Evolutionary conservation across 2,329 filamentous ascomycete genomes (phyloP).

Genomic region (Penicillium sp.): DNA sequence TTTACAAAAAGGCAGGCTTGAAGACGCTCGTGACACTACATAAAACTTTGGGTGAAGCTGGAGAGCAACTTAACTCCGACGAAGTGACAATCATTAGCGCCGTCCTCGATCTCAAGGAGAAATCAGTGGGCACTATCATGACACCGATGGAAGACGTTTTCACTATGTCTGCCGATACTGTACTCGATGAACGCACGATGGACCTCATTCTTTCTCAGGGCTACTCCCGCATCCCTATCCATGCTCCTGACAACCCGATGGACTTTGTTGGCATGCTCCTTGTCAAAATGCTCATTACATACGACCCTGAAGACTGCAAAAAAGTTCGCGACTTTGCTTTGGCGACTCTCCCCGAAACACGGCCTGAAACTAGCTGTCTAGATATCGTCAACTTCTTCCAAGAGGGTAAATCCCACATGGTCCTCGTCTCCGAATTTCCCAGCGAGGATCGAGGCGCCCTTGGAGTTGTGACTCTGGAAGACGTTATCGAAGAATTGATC

Average conservation of each 20-base stretch:
- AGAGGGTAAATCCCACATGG: constrained; percentile 98
- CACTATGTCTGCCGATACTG: constrained; percentile 89
- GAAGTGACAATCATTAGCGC: constrained; percentile 99
- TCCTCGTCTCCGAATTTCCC: constrained; percentile 83
- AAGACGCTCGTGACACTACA: constrained; percentile 96
- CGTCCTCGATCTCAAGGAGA: constrained; percentile 92
- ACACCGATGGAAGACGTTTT: constrained; percentile 98
- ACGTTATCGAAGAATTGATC: constrained; percentile 97
- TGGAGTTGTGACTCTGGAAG: constrained; percentile 92
- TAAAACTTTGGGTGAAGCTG: constrained; percentile 78
- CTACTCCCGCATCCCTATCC: constrained; percentile 93
- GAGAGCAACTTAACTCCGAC: constrained; percentile 88
- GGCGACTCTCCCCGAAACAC: constrained; percentile 89
- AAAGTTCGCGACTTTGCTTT: constrained; percentile 86
- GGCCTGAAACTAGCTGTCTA: constrained; percentile 90
- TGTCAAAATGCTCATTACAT: constrained; percentile 98
- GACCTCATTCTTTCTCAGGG: constrained; percentile 88
- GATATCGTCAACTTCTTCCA: constrained; percentile 99
- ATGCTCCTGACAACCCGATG: constrained; percentile 73
- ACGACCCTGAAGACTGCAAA: constrained; percentile 89
- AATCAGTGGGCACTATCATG: constrained; percentile 93
- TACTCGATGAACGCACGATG: constrained; percentile 91
- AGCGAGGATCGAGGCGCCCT: constrained; percentile 88
- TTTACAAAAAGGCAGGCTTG: constrained; percentile 96
- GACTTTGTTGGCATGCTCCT: constrained; percentile 98